phyloP scores from a whole-genome alignment of 1,139 yeast species.

The Hansenula lynferdii region DNA sequence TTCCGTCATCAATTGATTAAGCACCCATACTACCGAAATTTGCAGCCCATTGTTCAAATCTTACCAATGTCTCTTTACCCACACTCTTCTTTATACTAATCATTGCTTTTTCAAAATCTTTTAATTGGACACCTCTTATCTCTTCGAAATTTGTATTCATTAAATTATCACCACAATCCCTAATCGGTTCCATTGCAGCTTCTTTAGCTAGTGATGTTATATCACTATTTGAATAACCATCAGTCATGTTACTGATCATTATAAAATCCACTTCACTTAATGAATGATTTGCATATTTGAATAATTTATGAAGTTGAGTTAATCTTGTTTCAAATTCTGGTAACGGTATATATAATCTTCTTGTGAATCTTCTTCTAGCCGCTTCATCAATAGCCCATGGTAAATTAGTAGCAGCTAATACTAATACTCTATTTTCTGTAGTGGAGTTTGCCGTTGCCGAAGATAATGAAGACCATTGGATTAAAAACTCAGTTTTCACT shows the following conservation, averaged over 20 bases:
- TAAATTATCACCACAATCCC: conserved; percentile 54
- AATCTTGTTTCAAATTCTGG: conserved; percentile 56
- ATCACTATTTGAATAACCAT: conserved; percentile 62
- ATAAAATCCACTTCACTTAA: conserved; percentile 43
- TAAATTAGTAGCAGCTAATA: conserved; percentile 58
- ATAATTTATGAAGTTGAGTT: conserved; percentile 43
- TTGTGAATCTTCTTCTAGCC: conserved; percentile 57
- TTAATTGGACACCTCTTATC: conserved; percentile 46
- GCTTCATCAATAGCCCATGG: conserved; percentile 73
- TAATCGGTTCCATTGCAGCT: conserved; percentile 68
- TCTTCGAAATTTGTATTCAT: conserved; percentile 49
- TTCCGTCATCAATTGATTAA: conserved; percentile 4
- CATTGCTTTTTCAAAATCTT: conserved; percentile 49
- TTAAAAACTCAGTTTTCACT: conserved; percentile 57
- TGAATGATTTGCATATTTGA: conserved; percentile 29
- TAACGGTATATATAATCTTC: conserved; percentile 59
- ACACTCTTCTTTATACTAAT: conserved; percentile 54
- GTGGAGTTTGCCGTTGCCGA: conserved; percentile 43
- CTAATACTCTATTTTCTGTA: conserved; percentile 43
- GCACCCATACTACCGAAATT: conserved; percentile 33
- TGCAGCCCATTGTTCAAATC: conserved; percentile 49
- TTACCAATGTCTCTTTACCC: conserved; percentile 43
- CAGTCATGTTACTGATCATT: conserved; percentile 42
- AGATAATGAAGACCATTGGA: conserved; percentile 62
- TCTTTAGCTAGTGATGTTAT: conserved; percentile 63